These are phyloP conservation scores for Neophaeococcomyces mojaviensis DNA, from an alignment of 2,329 filamentous ascomycete genomes.

Conservation along the genomic window DNA sequence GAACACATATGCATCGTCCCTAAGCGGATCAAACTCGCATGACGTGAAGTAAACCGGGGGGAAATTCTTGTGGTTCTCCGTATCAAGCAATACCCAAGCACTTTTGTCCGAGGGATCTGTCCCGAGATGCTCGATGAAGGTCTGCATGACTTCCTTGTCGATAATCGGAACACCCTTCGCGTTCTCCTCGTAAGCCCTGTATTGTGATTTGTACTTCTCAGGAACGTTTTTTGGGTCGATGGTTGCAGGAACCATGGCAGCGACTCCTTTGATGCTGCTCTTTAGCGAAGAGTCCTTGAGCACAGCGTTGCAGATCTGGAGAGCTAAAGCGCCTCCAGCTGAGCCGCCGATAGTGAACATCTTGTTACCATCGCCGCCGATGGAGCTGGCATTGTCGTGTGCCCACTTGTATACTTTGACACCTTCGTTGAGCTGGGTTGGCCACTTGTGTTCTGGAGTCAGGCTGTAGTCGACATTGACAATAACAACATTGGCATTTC, in stretches of 20 bases:
- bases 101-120: slow-evolving; percentile 16
- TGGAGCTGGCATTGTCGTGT: slow-evolving; percentile 16
- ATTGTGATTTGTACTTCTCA: slow-evolving; percentile 27
- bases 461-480: slow-evolving; percentile 32
- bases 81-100: slow-evolving; percentile 17
- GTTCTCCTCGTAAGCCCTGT: slow-evolving; percentile 32
- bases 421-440: slow-evolving; percentile 19
- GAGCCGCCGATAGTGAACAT: slow-evolving; percentile 32
- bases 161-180: slow-evolving; percentile 31
- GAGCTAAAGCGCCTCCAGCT: slow-evolving; percentile 33
- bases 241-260: slow-evolving; percentile 31
- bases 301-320: slow-evolving; percentile 31
- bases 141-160: slow-evolving; percentile 17
- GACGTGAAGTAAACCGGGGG: slow-evolving; percentile 20
- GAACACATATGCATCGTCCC: slow-evolving; percentile 22
- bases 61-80: slow-evolving; percentile 21
- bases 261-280: slow-evolving; percentile 31
- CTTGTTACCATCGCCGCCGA: slow-evolving; percentile 22
- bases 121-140: slow-evolving; percentile 15
- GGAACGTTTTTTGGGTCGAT: slow-evolving; percentile 33
- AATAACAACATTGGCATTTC: slow-evolving; percentile 27
- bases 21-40: slow-evolving; percentile 19
- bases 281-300: slow-evolving; percentile 29
- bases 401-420: slow-evolving; percentile 21
- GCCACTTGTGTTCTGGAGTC: slow-evolving; percentile 19